A percentile compares a stretch with the other conserved stretches of the same genome.
Conservation (phyloP, 2,329 filamentous ascomycete genomes). For the Claviceps citrina region DNA sequence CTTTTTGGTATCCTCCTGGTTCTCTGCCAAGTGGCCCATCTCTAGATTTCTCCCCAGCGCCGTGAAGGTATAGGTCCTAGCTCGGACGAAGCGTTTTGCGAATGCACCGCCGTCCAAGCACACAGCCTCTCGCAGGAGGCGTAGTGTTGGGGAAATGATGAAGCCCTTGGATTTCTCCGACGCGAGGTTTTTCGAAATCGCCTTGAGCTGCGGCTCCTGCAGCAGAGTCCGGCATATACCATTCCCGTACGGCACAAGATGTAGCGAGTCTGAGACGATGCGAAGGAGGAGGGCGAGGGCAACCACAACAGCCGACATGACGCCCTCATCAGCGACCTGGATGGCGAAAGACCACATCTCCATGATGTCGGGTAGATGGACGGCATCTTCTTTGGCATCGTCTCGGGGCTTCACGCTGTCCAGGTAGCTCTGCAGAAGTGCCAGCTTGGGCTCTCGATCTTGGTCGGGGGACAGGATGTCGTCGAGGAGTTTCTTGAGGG, state of each 20-base stretch:
- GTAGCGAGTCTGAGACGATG: constrained; percentile 56
- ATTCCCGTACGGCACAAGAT: constrained; percentile 60
- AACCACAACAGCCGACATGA: constrained; percentile 68
- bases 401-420: constrained; percentile 35
- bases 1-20: constrained; percentile 47
- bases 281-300: constrained; percentile 70
- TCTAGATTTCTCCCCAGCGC: constrained; percentile 68
- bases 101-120: constrained; percentile 72
- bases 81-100: constrained; percentile 62
- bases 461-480: constrained; percentile 37
- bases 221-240: constrained; percentile 69
- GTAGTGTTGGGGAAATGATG: constrained; percentile 74
- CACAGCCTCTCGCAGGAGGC: constrained; percentile 73
- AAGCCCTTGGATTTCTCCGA: constrained; percentile 72
- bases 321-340: constrained; percentile 61
- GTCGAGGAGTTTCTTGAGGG: constrained; percentile 58
- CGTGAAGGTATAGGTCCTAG: constrained; percentile 64
- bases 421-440: constrained; percentile 56
- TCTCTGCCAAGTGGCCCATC: constrained; percentile 43
- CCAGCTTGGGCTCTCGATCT: constrained; percentile 26
- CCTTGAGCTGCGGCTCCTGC: constrained; percentile 64
- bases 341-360: constrained; percentile 78
- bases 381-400: constrained; percentile 27
- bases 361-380: constrained; percentile 64
- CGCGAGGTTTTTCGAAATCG: constrained; percentile 64